Evolutionary conservation across 2,329 filamentous ascomycete species (phyloP).

Genomic region (Rhynchosporium agropyri): DNA sequence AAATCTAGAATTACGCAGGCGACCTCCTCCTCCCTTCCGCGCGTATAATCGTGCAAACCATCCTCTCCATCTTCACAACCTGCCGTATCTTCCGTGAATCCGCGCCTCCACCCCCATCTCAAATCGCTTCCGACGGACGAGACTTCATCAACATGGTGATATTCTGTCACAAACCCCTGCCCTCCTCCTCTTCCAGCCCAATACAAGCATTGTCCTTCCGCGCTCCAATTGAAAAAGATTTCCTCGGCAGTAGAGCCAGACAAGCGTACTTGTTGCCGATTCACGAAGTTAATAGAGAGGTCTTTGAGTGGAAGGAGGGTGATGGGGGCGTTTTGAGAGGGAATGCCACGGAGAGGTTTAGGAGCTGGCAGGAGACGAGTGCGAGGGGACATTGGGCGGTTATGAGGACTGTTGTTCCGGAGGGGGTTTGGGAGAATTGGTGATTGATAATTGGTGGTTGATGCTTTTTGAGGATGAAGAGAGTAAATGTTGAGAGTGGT

Average conservation of each 20-base stretch:
- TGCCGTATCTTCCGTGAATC: constrained; percentile 91
- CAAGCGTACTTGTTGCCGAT: constrained; percentile 71
- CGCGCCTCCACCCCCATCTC: constrained; percentile 52
- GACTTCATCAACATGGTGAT: constrained; percentile 97
- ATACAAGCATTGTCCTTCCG: constrained; percentile 62
- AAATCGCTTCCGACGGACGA: constrained; percentile 51
- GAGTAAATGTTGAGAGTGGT: no score
- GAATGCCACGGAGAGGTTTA: constrained; percentile 68
- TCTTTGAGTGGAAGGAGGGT: constrained; percentile 40
- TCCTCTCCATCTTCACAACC: constrained; percentile 78
- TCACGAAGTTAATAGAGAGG: constrained; percentile 60
- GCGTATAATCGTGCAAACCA: constrained; percentile 78
- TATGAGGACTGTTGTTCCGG: constrained; percentile 83
- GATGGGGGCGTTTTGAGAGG: constrained; percentile 58
- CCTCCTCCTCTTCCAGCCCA: neutral
- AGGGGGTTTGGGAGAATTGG: constrained; percentile 84
- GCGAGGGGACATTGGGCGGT: constrained; percentile 87
- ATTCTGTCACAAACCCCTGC: constrained; percentile 63
- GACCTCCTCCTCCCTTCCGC: constrained; percentile 79
- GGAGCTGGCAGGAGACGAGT: constrained; percentile 72
- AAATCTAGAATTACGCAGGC: constrained; percentile 83
- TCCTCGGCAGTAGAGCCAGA: constrained; percentile 71
- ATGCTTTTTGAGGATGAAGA: no score
- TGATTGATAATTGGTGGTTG: constrained; percentile 71
- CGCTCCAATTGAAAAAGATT: constrained; percentile 63